A percentile compares a stretch with the other conserved stretches of the same genome.
Conservation (phyloP, 306 rosid genomes). For the Gastrolobium bilobum region DNA sequence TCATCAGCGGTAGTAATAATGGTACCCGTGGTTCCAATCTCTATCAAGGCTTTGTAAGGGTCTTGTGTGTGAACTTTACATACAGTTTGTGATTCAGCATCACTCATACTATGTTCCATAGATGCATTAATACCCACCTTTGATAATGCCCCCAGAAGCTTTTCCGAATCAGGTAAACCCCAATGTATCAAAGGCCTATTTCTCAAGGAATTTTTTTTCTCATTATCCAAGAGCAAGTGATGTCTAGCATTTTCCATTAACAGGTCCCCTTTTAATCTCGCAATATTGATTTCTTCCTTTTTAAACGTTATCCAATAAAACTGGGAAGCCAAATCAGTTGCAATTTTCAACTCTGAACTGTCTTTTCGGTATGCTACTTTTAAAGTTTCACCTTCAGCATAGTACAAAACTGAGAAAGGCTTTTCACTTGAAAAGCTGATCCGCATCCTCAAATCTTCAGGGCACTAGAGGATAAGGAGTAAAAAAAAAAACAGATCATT, state of each 20-base stretch:
- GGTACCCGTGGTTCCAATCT: constrained; percentile 63
- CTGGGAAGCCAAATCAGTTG: constrained; percentile 69
- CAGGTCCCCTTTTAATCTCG: constrained; percentile 76
- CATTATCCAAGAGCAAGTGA: constrained; percentile 52
- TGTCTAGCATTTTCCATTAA: constrained; percentile 59
- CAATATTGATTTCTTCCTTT: constrained; percentile 58
- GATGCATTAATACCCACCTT: constrained; percentile 69
- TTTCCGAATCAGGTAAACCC: constrained; percentile 66
- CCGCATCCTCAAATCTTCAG: constrained; percentile 61
- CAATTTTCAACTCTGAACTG: constrained; percentile 60
- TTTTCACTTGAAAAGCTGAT: constrained; percentile 52
- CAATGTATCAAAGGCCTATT: constrained; percentile 58
- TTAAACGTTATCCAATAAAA: constrained; percentile 69
- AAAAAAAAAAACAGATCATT: neutral
- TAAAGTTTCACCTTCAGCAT: constrained; percentile 64
- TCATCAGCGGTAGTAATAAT: constrained; percentile 60
- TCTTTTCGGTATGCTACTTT: constrained; percentile 60
- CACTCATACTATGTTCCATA: constrained; percentile 40
- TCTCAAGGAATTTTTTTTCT: constrained; percentile 36
- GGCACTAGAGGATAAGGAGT: constrained; percentile 59
- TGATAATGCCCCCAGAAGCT: constrained; percentile 65
- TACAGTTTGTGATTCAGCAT: constrained; percentile 48
- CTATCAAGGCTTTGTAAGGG: constrained; percentile 70
- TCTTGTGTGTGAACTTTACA: constrained; percentile 52
- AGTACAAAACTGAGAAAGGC: constrained; percentile 58